A percentile compares a stretch with the other conserved stretches of the same genome.
phyloP scores from a whole-genome alignment of 345 rosid species.

The Litchi chinensis region DNA sequence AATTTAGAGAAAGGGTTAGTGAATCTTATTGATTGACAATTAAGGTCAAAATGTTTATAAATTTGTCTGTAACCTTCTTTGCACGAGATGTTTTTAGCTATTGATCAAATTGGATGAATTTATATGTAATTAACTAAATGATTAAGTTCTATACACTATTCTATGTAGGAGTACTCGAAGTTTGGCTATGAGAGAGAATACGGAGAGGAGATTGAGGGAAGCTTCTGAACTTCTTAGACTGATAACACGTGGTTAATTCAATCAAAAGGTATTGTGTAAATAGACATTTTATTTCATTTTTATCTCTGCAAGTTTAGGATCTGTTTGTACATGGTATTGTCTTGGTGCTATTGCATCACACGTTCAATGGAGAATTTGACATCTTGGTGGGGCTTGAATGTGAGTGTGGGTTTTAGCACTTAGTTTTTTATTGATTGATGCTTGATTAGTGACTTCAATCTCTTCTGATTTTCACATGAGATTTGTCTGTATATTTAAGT shows the following conservation, averaged over 20 bases:
- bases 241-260: conserved; percentile 26
- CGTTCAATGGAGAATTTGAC: background rate
- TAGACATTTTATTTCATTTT: background rate
- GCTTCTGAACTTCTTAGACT: conserved; percentile 58
- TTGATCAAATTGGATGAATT: background rate
- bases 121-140: background rate
- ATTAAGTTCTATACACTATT: background rate
- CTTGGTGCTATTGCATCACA: background rate
- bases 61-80: too few species aligned
- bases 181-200: conserved; percentile 44
- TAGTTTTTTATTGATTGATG: background rate
- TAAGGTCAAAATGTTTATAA: too few species aligned
- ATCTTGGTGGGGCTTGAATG: background rate
- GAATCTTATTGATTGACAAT: background rate
- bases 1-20: conserved; percentile 52
- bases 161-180: conserved; percentile 54
- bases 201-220: conserved; percentile 61
- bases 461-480: too few species aligned
- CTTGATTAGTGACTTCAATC: background rate
- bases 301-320: background rate
- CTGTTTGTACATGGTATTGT: background rate
- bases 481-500: background rate
- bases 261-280: background rate
- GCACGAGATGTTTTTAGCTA: background rate
- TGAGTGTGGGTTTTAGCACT: background rate